Evolutionary conservation across 352 stramenopile genomes (phyloP), one percentile per base, ranked within the genome.

Genomic region (Phytophthora rubi): DNA sequence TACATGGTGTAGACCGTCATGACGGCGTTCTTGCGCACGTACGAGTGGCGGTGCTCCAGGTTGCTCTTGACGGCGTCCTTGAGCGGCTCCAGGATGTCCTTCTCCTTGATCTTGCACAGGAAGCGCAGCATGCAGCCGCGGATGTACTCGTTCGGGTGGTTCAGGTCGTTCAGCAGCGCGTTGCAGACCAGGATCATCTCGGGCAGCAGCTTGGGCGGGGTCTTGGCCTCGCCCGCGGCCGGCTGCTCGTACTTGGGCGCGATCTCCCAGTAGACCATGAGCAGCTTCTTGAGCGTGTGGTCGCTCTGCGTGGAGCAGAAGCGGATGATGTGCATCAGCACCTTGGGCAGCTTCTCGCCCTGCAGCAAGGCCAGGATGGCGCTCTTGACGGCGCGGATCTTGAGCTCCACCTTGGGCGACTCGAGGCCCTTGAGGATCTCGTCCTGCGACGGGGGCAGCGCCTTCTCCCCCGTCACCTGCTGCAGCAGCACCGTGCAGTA

Each of bases 131-230:
- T 99, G 65, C 89, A 99, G 64, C 98, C 98, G 52, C 98, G 97
- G 52, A 99, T 98, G 80, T 98, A 99, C 86, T 99, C 98, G 79
- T 99, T 99, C 49, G 98, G 97, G 82, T 99, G 98, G 75, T 99
- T 99, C 47, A 99, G 78, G 82, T 99, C 98, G 77, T 99, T 99
- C 69, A 99, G 92, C 47, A 99, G 85, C 9, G 98, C 98, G 71
- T 99, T 99, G 79, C 98, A 99, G 9, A 99, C 91, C 21, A 99
- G 82, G 80, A 99, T 99, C 97, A 99, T 99, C 85, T 99, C 98
- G 1, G 97, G 97, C 35, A 99, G 82, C 18, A 99, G 87, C 80
- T 99, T 99, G 26, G 94, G 90, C 26, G 82, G 66, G 21, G 83
- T 68, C 51, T 68, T 79, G 59, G 45, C 57, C 53, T 48, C 71